Percentiles rank a stretch among this genome's conserved stretches.
These are phyloP conservation scores for Limtongozyma cylindracea DNA, from an alignment of 805 yeast species.

Conservation along the genomic window DNA sequence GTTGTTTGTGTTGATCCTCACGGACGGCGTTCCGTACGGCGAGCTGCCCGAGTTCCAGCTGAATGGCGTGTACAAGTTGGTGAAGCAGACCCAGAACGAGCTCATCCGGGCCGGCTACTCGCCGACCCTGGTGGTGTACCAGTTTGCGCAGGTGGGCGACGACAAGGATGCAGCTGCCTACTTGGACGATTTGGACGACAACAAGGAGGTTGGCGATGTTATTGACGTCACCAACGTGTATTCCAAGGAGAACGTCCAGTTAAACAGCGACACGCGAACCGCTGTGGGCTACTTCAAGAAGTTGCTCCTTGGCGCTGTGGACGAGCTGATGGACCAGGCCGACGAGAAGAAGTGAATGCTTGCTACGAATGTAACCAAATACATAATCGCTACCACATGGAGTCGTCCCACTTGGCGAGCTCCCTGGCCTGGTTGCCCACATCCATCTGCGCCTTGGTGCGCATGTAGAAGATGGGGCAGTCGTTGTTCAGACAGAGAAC, in stretches of 20 bases:
- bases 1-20: too few species aligned
- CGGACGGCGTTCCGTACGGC: too few species aligned
- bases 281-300: not conserved
- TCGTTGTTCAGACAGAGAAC: conserved; percentile 88
- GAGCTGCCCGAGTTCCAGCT: too few species aligned
- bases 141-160: too few species aligned
- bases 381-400: conserved; percentile 16
- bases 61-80: too few species aligned
- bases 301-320: conserved; percentile 16
- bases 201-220: too few species aligned
- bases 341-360: not conserved
- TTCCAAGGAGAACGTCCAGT: not conserved
- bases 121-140: too few species aligned
- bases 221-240: too few species aligned
- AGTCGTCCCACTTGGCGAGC: conserved; percentile 37
- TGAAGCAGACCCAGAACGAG: too few species aligned
- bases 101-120: too few species aligned
- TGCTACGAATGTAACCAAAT: not conserved
- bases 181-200: too few species aligned
- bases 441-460: conserved; percentile 68
- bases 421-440: conserved; percentile 29
- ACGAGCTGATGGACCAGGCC: conserved; percentile 4
- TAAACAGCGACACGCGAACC: conserved; percentile 1
- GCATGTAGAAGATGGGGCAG: conserved; percentile 94
- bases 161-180: too few species aligned